A percentile compares a stretch with the other conserved stretches of the same genome.
Evolutionary conservation across 2,329 filamentous ascomycete genomes (phyloP).

Genomic region (Tolypocladium tropicale): DNA sequence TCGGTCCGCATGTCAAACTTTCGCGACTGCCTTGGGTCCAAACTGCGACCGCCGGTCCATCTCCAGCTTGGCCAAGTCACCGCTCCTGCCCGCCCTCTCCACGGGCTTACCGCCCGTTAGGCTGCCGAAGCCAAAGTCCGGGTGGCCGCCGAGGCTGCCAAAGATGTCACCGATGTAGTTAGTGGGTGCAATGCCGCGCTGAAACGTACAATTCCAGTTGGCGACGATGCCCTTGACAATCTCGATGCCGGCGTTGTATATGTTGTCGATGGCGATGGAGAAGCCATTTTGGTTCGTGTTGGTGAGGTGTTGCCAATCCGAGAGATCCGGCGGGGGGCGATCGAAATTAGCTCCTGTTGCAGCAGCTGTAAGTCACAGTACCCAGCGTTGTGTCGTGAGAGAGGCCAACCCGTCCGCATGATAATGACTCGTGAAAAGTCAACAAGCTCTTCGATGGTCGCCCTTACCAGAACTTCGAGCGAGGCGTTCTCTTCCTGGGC

Average conservation of each 20-base stretch:
- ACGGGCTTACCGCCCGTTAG: constrained; percentile 26
- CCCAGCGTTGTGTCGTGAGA: not conserved
- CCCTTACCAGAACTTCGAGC: constrained; percentile 54
- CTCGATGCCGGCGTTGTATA: constrained; percentile 54
- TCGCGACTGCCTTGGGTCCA: constrained; percentile 11
- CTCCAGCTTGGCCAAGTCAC: constrained; percentile 14
- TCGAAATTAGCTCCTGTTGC: constrained; percentile 55
- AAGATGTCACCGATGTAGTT: constrained; percentile 68
- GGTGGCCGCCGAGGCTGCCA: constrained; percentile 53
- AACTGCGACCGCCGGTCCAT: constrained; percentile 16
- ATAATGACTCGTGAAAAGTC: constrained; percentile 60
- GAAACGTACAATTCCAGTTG: constrained; percentile 50
- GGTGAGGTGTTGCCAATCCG: constrained; percentile 49
- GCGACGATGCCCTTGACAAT: constrained; percentile 54
- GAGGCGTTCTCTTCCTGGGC: constrained; percentile 66
- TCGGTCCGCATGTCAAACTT: constrained; percentile 2
- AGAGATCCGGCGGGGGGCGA: constrained; percentile 48
- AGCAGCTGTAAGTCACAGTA: not conserved
- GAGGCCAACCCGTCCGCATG: constrained; percentile 46
- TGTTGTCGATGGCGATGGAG: constrained; percentile 50
- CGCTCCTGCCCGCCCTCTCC: constrained; percentile 8
- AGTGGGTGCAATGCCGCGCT: constrained; percentile 41
- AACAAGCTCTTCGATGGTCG: constrained; percentile 42
- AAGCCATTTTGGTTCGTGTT: constrained; percentile 54
- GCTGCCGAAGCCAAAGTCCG: constrained; percentile 53